Evolutionary conservation across 2,329 filamentous ascomycete genomes (phyloP), one percentile per base, ranked within the genome.

Genomic region (Laburnicola sp.): DNA sequence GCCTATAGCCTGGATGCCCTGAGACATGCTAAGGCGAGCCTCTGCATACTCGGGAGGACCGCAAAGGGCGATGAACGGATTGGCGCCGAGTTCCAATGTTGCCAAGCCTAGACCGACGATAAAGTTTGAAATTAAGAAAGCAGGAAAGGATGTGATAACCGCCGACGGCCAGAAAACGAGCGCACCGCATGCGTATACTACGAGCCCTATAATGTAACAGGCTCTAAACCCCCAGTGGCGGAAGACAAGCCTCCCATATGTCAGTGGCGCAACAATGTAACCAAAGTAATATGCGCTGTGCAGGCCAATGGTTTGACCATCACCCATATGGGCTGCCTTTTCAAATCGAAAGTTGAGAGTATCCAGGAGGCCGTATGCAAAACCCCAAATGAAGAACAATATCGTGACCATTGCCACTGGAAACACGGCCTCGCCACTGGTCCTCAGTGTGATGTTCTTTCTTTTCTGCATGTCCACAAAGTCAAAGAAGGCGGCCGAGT

Each of bases 311-410:
- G 82, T 86, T 68, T 91, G 80, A 5, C 82, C 79, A 0, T 78
- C 71, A 1, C 78, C 81, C 78, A 88, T 86, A 22, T 80, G 64
- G 10, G 86, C 81, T 4, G 90, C 81, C 9, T 73, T 66, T 31
- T 86, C 83, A 45, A 91, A 86, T 23, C 84, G 84, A 21, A 80
- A 81, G 68, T 96, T 96, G 26, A 97, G 80, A 0, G 86, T 87
- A 63, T 94, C 91, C 4, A 96, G 78, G 2, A 96, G 80, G 0
- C 92, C 92, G 62, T 96, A 96, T 0, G 91, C 91, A 51, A 96
- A 87, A 0, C 92, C 92, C 91, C 91, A 96, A 2, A 96, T 76
- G 57, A 96, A 85, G 74, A 96, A 96, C 0, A 96, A 77, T 5
- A 92, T 81, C 1, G 88, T 89, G 22, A 95, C 90, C 56, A 90